Evolutionary conservation across 495 filamentous ascomycete species (phyloP).

Genomic region (Penicillium cinerascens): DNA sequence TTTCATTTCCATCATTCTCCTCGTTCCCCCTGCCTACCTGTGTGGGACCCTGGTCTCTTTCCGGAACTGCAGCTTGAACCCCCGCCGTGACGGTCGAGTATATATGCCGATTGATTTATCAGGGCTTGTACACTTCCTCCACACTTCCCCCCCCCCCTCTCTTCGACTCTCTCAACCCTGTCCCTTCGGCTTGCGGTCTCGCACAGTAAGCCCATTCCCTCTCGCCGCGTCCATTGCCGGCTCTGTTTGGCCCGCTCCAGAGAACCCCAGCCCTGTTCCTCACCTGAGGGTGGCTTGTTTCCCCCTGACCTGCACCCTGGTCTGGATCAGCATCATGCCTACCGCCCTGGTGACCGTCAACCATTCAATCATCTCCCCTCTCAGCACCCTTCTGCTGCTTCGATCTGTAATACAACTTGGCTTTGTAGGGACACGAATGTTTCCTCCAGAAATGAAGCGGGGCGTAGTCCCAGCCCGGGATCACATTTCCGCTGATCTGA

Average conservation of each 20-base stretch:
- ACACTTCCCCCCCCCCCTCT: slow-evolving; percentile 1
- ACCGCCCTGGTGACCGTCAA: not conserved
- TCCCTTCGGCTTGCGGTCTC: slow-evolving; percentile 5
- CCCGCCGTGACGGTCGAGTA: slow-evolving; percentile 17
- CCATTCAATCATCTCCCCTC: not conserved
- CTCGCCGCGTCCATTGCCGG: not conserved
- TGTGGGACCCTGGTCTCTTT: not conserved
- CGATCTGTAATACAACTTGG: slow-evolving; percentile 7
- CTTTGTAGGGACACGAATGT: slow-evolving; percentile 10
- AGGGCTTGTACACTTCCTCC: not conserved
- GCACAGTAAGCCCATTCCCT: slow-evolving; percentile 5
- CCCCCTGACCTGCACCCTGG: not conserved
- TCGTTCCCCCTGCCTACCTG: not conserved
- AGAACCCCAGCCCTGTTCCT: not conserved
- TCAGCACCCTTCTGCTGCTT: not conserved
- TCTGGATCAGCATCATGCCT: not conserved
- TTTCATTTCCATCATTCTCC: slow-evolving; percentile 7
- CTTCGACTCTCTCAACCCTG: not conserved
- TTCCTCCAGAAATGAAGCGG: not conserved
- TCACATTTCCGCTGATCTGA: not conserved
- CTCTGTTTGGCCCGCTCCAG: not conserved
- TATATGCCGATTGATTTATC: slow-evolving; percentile 2
- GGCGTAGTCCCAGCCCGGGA: not conserved
- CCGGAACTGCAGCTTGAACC: slow-evolving; percentile 7
- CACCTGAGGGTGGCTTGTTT: not conserved